phyloP scores from a whole-genome alignment of 2,329 filamentous ascomycete species.

The Pyrenochaeta sp. region DNA sequence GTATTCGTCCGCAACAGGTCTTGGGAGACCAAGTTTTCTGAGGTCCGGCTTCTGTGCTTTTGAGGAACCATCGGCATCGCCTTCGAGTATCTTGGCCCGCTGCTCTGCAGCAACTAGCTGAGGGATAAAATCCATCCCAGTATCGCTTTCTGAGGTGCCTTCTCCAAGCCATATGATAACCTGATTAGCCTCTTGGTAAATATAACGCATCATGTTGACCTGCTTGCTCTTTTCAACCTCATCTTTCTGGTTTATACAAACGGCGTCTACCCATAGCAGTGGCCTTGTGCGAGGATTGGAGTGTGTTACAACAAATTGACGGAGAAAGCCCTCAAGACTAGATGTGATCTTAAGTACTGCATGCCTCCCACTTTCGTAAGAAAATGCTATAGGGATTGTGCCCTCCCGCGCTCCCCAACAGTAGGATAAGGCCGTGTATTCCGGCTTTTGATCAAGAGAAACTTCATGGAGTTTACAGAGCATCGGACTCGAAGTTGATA shows the following conservation, averaged over 20 bases:
- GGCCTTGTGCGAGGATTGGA: slow-evolving; percentile 9
- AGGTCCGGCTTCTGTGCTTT: not conserved
- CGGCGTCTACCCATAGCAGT: slow-evolving; percentile 16
- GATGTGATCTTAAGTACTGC: slow-evolving; percentile 7
- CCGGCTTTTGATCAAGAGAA: not conserved
- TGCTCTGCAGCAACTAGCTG: slow-evolving; percentile 8
- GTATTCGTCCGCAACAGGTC: slow-evolving; percentile 1
- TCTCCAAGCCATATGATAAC: slow-evolving; percentile 41
- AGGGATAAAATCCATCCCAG: slow-evolving; percentile 9
- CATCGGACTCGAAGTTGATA: not conserved
- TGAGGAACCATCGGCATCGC: not conserved
- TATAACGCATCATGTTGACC: slow-evolving; percentile 30
- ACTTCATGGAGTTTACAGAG: slow-evolving; percentile 2
- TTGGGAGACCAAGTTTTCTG: slow-evolving; percentile 6
- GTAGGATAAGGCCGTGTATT: slow-evolving; percentile 18
- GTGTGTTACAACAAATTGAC: not conserved
- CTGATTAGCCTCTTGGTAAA: slow-evolving; percentile 31
- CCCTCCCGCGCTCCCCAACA: slow-evolving; percentile 14
- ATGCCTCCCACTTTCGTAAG: slow-evolving; percentile 6
- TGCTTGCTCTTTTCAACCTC: slow-evolving; percentile 17
- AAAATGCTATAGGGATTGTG: not conserved
- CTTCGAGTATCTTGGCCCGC: not conserved
- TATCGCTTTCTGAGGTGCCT: slow-evolving; percentile 6
- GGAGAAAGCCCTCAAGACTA: slow-evolving; percentile 15
- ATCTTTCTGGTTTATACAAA: slow-evolving; percentile 28